A percentile compares a stretch with the other conserved stretches of the same genome.
phyloP scores from a whole-genome alignment of 345 rosid species.

The Eutrema yunnanense region DNA sequence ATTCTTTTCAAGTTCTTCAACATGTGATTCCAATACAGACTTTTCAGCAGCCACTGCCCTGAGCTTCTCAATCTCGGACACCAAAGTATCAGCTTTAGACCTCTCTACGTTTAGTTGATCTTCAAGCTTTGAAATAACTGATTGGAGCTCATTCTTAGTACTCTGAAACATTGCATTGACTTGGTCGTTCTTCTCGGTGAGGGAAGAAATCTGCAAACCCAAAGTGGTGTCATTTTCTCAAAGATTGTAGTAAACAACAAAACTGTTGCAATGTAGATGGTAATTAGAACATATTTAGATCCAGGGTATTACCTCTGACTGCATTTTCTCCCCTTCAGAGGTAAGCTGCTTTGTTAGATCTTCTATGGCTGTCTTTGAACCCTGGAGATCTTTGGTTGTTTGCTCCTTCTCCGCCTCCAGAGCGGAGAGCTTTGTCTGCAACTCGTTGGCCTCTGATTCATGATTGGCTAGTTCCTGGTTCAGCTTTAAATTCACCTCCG shows the following conservation, averaged over 20 bases:
- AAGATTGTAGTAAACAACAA: background rate
- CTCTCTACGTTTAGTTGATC: slow-evolving; percentile 50
- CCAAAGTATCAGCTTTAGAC: slow-evolving; percentile 41
- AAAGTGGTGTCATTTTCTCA: slow-evolving; percentile 2
- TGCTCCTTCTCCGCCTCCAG: slow-evolving; percentile 53
- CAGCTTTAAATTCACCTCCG: slow-evolving; percentile 73
- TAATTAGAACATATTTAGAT: background rate
- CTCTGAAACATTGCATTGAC: slow-evolving; percentile 54
- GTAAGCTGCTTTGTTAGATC: slow-evolving; percentile 51
- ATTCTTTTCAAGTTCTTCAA: slow-evolving; percentile 60
- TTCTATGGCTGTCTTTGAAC: slow-evolving; percentile 57
- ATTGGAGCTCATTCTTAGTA: slow-evolving; percentile 70
- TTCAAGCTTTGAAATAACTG: slow-evolving; percentile 54
- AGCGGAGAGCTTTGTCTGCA: slow-evolving; percentile 49
- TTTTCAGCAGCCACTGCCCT: slow-evolving; percentile 46
- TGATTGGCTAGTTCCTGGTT: slow-evolving; percentile 60
- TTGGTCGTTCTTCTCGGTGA: slow-evolving; percentile 62
- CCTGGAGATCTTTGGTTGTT: slow-evolving; percentile 51
- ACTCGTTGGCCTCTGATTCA: slow-evolving; percentile 54
- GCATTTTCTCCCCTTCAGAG: slow-evolving; percentile 62
- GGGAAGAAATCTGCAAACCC: slow-evolving; percentile 56
- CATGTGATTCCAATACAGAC: slow-evolving; percentile 44
- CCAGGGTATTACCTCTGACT: slow-evolving; percentile 60
- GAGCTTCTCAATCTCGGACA: slow-evolving; percentile 51
- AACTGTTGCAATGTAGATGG: background rate